Base-by-base conservation (phyloP, 352 stramenopile species). In the Phytopythium cucurbitacearum region DNA sequence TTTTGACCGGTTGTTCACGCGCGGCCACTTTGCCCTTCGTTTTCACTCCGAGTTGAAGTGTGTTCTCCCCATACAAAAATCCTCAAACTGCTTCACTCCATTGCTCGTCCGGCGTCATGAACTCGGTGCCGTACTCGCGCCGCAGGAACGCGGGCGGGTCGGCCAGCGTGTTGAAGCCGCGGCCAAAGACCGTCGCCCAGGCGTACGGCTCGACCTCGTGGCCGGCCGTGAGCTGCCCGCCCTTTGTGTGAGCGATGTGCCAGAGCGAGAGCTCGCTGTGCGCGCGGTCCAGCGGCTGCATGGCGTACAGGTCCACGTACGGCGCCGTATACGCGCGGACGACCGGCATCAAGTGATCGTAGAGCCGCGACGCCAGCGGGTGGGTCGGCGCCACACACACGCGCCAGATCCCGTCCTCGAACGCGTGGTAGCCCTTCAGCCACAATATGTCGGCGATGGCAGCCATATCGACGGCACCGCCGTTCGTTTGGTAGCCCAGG, bases 281-380 rank as follows among this genome's bases (percentile, higher is more conserved):
- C 21, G 21, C 21, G 21, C 21, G 21, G 21, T 28, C 21, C 21
- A 28, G 21, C 21, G 21, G 21, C 21, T 28, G 21, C 47, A 79
- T 73, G 40, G 61, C 57, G 54, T 82, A 77, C n/a, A 77, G 33
- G 46, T 79, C 68, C 11, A 75, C 39, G 48, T 79, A 82, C 3
- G 71, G 71, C 13, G 67, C 59, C 3, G 53, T 63, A 34, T 52
- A 73, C 11, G 57, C 49, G n/a, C 57, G 57, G 53, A 60, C 68
- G 16, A 60, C 57, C 11, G 60, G 62, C 40, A 51, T 43, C 32
- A 71, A n/a, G 33, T 54, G 59, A 16, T 65, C 59, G 52, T 71
- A 82, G 40, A 79, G 41, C n/a, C 42, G 56, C 11, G 35, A 37
- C 35, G 71, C 71, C 39, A 82, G 48, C 21, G 71, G 69, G 40